phyloP scores from a whole-genome alignment of 2,329 filamentous ascomycete species.

The Pseudogymnoascus sp. region DNA sequence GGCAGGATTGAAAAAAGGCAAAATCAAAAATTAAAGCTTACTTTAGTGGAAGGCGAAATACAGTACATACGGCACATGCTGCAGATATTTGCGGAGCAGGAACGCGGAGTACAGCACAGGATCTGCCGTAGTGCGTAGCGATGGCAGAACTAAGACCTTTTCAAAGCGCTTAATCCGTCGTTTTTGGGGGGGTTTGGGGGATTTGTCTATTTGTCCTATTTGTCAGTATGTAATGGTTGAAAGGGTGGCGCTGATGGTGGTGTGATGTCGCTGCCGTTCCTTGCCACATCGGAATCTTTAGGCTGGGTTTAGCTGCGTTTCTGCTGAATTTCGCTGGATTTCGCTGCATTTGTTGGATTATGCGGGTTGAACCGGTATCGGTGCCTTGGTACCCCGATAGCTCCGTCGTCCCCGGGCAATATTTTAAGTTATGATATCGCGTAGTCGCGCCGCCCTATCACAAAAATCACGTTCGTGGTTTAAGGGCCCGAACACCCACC shows the following conservation, averaged over 20 bases:
- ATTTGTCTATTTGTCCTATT: too few species aligned
- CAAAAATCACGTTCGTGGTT: constrained; percentile 1
- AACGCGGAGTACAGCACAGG: background rate
- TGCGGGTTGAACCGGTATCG: constrained; percentile 6
- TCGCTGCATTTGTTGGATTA: constrained; percentile 1
- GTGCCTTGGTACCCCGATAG: constrained; percentile 6
- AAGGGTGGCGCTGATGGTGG: background rate
- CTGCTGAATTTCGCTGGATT: background rate
- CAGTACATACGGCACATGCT: background rate
- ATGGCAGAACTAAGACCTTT: background rate
- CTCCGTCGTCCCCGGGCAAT: constrained; percentile 1
- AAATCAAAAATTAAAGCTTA: constrained; percentile 5
- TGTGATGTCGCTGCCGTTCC: background rate
- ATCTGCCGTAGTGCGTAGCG: background rate
- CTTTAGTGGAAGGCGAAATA: background rate
- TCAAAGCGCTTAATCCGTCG: background rate
- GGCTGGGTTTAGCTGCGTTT: background rate
- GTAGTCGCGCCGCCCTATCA: constrained; percentile 6
- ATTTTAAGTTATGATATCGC: constrained; percentile 7
- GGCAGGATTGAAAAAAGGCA: background rate
- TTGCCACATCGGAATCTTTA: background rate
- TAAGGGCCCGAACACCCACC: constrained; percentile 1
- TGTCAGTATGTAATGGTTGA: background rate
- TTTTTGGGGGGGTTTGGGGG: too few species aligned
- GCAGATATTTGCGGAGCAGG: background rate